Evolutionary conservation across 2,329 filamentous ascomycete genomes (phyloP).

Genomic region (Aspergillus novofumigatus): DNA sequence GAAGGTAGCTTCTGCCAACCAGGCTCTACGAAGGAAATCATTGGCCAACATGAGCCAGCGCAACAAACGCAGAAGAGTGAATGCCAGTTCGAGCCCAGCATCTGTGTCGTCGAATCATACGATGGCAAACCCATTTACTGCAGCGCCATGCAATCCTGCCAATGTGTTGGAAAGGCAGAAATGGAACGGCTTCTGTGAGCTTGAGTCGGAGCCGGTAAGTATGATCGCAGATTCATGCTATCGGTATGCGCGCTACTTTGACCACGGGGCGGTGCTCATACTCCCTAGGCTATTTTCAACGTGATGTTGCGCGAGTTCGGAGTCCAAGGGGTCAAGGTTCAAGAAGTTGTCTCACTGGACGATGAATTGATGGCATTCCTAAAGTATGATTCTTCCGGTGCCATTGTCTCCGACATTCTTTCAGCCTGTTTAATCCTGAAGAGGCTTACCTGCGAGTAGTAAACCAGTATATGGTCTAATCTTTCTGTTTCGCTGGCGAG

Average conservation of each 20-base stretch:
- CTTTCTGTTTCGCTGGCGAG: constrained; percentile 74
- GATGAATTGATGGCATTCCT: constrained; percentile 59
- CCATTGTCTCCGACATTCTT: not conserved
- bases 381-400: constrained; percentile 46
- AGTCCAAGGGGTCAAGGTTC: constrained; percentile 66
- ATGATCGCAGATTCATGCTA: not conserved
- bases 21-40: not conserved
- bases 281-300: constrained; percentile 71
- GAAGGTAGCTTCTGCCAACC: not conserved
- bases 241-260: not conserved
- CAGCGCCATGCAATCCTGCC: constrained; percentile 25
- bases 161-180: constrained; percentile 36
- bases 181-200: constrained; percentile 56
- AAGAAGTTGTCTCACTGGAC: constrained; percentile 73
- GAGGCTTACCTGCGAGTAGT: constrained; percentile 36
- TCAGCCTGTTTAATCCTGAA: not conserved
- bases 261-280: not conserved
- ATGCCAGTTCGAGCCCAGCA: constrained; percentile 12
- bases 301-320: constrained; percentile 76
- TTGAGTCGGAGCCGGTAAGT: constrained; percentile 82
- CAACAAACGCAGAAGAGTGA: constrained; percentile 26
- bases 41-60: constrained; percentile 24
- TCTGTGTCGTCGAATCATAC: constrained; percentile 11
- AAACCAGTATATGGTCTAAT: constrained; percentile 80
- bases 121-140: not conserved